Conservation (phyloP, 768 basidiomycete genomes). For the Russula dissimulans region DNA sequence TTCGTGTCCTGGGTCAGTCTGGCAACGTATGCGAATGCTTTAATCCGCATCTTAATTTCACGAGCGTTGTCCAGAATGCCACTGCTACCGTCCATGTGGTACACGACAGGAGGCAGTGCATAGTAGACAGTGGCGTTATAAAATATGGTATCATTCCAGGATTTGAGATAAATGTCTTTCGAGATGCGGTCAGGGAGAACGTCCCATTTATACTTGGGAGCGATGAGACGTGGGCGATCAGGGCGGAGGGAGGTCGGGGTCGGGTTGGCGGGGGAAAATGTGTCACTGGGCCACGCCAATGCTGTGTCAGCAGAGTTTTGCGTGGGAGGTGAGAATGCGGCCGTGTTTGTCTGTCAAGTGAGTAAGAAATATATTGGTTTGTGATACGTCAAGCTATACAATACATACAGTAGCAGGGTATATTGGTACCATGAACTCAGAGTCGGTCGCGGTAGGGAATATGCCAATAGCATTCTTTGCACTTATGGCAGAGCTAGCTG, state of each 20-base stretch:
- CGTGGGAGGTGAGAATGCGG: constrained; percentile 58
- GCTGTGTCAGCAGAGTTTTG: constrained; percentile 48
- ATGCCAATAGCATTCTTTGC: constrained; percentile 50
- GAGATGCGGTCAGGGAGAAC: constrained; percentile 70
- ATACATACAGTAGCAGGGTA: constrained; percentile 80
- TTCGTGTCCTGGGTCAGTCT: constrained; percentile 85
- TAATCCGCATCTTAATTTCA: constrained; percentile 82
- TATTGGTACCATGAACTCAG: constrained; percentile 69
- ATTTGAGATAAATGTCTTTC: constrained; percentile 74
- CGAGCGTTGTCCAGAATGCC: constrained; percentile 91
- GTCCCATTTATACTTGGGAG: constrained; percentile 86
- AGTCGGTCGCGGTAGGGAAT: constrained; percentile 75
- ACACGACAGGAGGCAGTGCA: constrained; percentile 51
- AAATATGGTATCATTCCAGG: constrained; percentile 90
- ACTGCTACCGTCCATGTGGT: constrained; percentile 70
- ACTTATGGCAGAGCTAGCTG: constrained; percentile 48
- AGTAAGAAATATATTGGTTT: background rate
- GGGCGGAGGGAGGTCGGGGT: constrained; percentile 50
- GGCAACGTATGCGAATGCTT: constrained; percentile 87
- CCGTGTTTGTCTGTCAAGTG: constrained; percentile 50
- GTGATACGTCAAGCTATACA: background rate
- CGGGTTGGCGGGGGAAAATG: constrained; percentile 60
- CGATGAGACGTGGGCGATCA: constrained; percentile 86
- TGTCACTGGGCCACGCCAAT: constrained; percentile 71
- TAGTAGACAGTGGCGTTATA: constrained; percentile 75